Evolutionary conservation across 2,329 filamentous ascomycete genomes (phyloP), one percentile per base, ranked within the genome.

Genomic region (Colletotrichum lupini): DNA sequence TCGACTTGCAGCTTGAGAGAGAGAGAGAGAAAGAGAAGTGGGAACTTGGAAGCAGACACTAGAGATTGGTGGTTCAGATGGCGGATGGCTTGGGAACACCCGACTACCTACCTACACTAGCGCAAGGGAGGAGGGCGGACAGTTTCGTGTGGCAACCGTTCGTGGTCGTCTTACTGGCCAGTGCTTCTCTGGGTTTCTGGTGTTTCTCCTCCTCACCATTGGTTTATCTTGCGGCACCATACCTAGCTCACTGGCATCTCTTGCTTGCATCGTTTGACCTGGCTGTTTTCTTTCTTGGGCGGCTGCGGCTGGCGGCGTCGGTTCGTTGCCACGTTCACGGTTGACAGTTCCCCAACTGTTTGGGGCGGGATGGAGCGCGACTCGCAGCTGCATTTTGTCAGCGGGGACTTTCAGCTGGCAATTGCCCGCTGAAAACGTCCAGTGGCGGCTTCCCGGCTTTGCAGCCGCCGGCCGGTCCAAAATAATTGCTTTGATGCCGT

Each of bases 111-210:
- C 53, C 37, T 37, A 32, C 53, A 37, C 61, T 60, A 66, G 67
- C 60, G 61, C 66, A 32, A 42, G 26, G 37, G 24, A 26, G 42
- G 42, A 22, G 42, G 42, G 67, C 37, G 35, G 37, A 22, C 60
- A 57, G 67, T 71, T 73, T 71, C 71, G 71, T 73, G 67, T 73
- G 67, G 55, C 67, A 56, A 28, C 60, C 49, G 49, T 60, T 42
- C 60, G 53, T 56, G 46, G 37, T 56, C 61, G 57, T 73, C 61
- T 65, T 61, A 71, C 61, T 73, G 67, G 71, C 67, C 42, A 53
- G 62, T 49, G 60, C 49, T 70, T 70, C 60, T 69, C 12, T 32
- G 7, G 16, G 7, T 49, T 37, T 19, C 14, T 24, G 12, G 53
- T 24, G 49, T 16, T 12, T 35, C 32, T 63, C 28, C 22, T 56